Evolutionary conservation across 2,329 filamentous ascomycete genomes (phyloP).

Genomic region (Thelonectria discophora): DNA sequence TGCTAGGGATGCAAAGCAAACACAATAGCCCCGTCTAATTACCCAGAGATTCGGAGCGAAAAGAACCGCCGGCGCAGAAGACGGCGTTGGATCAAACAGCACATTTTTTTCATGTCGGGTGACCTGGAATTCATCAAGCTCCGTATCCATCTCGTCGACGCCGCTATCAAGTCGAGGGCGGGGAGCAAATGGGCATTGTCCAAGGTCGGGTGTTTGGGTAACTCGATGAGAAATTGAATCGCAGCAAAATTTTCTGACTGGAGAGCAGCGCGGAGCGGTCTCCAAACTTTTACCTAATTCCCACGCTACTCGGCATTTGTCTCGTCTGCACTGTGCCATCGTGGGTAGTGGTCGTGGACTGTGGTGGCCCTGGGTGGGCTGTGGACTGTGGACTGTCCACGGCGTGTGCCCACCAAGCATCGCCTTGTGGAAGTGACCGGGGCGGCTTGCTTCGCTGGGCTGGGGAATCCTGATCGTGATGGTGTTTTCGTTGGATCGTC

Average conservation of each 20-base stretch:
- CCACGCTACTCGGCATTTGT: conserved; percentile 44
- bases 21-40: neutral
- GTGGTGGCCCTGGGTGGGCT: conserved; percentile 5
- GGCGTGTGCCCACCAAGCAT: neutral
- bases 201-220: conserved; percentile 36
- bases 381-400: conserved; percentile 16
- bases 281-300: conserved; percentile 51
- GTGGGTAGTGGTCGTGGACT: conserved; percentile 27
- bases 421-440: conserved; percentile 10
- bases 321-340: conserved; percentile 37
- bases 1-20: neutral
- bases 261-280: conserved; percentile 39
- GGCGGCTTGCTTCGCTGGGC: conserved; percentile 3
- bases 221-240: conserved; percentile 47
- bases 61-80: conserved; percentile 8
- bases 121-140: conserved; percentile 27
- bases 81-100: conserved; percentile 13
- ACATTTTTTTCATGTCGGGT: conserved; percentile 36
- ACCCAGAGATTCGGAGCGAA: neutral
- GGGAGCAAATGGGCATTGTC: conserved; percentile 37
- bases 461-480: conserved; percentile 10
- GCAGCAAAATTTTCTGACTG: conserved; percentile 48
- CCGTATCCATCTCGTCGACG: conserved; percentile 38
- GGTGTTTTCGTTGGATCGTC: neutral
- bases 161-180: conserved; percentile 37